Conservation (phyloP, 2,329 filamentous ascomycete species). For the Bipolaris gigantea region DNA sequence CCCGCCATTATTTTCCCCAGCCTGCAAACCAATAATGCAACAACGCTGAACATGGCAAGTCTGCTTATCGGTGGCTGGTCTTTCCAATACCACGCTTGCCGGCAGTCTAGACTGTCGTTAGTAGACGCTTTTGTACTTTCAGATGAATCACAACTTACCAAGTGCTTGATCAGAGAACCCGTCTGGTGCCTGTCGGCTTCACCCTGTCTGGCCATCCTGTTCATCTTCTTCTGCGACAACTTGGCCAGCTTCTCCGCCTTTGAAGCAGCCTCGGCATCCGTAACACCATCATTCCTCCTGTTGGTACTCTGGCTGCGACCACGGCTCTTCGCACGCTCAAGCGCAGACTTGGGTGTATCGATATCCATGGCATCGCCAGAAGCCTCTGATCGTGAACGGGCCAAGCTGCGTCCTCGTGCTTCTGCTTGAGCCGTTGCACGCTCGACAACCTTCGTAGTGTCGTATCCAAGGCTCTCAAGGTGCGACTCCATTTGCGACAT, state of each 20-base stretch:
- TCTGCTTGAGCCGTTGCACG: slow-evolving; percentile 65
- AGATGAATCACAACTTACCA: slow-evolving; percentile 63
- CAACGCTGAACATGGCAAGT: slow-evolving; percentile 9
- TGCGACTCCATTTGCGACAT: slow-evolving; percentile 85
- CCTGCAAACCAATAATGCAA: slow-evolving; percentile 16
- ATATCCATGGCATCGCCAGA: slow-evolving; percentile 72
- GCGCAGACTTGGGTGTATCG: slow-evolving; percentile 47
- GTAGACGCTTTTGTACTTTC: slow-evolving; percentile 1
- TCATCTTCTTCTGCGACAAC: slow-evolving; percentile 96
- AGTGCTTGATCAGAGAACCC: slow-evolving; percentile 81
- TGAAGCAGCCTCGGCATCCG: slow-evolving; percentile 63
- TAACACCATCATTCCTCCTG: slow-evolving; percentile 76
- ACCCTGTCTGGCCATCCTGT: slow-evolving; percentile 94
- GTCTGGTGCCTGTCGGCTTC: slow-evolving; percentile 91
- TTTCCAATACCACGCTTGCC: slow-evolving; percentile 96
- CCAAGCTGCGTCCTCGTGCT: slow-evolving; percentile 71
- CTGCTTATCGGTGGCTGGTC: slow-evolving; percentile 60
- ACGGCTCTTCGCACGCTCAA: slow-evolving; percentile 69
- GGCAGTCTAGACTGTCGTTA: slow-evolving; percentile 60
- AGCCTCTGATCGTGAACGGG: slow-evolving; percentile 59
- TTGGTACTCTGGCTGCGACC: slow-evolving; percentile 66
- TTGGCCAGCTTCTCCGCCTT: slow-evolving; percentile 88
- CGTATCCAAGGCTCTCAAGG: slow-evolving; percentile 82
- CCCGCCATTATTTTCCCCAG: slow-evolving; percentile 33
- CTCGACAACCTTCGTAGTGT: slow-evolving; percentile 72